Evolutionary conservation across 345 rosid species (phyloP), one percentile per base, ranked within the genome.

Genomic region (Eucalyptus viminalis): DNA sequence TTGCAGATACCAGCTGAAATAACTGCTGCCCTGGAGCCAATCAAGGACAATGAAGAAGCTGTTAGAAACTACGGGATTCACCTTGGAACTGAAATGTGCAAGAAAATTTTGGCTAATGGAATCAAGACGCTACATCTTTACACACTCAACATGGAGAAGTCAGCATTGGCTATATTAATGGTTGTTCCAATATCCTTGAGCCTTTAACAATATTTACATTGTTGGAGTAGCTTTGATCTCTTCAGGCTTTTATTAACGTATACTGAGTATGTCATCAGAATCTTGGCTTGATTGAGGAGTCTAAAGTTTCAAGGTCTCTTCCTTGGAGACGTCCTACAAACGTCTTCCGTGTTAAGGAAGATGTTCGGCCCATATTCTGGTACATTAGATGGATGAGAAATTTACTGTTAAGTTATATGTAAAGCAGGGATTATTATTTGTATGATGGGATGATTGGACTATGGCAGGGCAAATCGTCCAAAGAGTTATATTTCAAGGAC

Each of bases 251-350:
- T 40, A 37, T 3, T 76, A 40, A 76, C 29, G 7, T 76, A 40
- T 76, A 76, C 15, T 22, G 87, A 88, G 88, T 94, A 49, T 81
- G 44, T 86, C 91, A 87, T 90, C 95, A 98, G 99, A 98, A 94
- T 92, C 99, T 98, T 91, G 99, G 99, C 87, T 86, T 97, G 91
- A 95, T 98, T 92, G 99, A 97, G 91, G 99, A 98, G 92, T 92
- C 99, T 80, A 96, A 96, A 89, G 91, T 98, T 90, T 91, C 90
- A 15, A 95, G 99, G 88, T 76, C 96, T 87, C 92, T 98, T 89
- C 99, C 99, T 27, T 96, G 99, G 99, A 93, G 99, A 89, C 97
- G 93, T 49, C 97, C 99, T 90, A 93, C 99, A 67, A 98, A 98
- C 91, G 92, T 97, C 91, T 95, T 94, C 93, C 99, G 99, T 86